These are phyloP conservation scores for Rutstroemia sp. DNA, from an alignment of 2,329 filamentous ascomycete species.

Conservation along the genomic window DNA sequence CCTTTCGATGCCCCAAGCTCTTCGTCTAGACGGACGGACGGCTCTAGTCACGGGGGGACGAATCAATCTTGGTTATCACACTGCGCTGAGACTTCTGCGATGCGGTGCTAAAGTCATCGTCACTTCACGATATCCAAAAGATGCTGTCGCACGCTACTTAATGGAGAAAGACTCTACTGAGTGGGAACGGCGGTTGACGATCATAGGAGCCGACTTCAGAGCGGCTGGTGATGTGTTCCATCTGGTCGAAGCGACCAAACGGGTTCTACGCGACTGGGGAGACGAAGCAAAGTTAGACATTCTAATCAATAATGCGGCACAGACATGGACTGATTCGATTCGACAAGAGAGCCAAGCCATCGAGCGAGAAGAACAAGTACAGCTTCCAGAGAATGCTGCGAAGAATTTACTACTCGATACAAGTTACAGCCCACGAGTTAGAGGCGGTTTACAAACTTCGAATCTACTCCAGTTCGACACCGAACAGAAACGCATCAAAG, in stretches of 20 bases:
- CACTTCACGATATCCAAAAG: constrained; percentile 13
- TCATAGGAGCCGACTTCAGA: constrained; percentile 7
- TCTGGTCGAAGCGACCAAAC: neutral
- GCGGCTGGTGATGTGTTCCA: constrained; percentile 1
- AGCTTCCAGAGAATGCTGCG: neutral
- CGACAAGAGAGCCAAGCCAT: constrained; percentile 10
- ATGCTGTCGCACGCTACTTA: constrained; percentile 11
- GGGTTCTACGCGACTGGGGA: neutral
- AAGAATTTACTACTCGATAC: neutral
- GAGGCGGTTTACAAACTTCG: neutral
- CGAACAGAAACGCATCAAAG: neutral
- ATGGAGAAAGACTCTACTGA: constrained; percentile 6
- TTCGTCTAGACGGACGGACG: constrained; percentile 10
- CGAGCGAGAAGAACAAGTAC: constrained; percentile 2
- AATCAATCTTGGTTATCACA: constrained; percentile 15
- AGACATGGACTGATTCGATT: constrained; percentile 15
- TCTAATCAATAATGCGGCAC: constrained; percentile 17
- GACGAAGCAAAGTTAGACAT: constrained; percentile 11
- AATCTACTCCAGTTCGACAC: constrained; percentile 1
- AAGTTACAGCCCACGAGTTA: neutral
- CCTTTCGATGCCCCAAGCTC: constrained; percentile 12
- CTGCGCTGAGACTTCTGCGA: constrained; percentile 11
- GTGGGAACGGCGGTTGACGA: constrained; percentile 8
- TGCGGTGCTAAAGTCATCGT: constrained; percentile 16
- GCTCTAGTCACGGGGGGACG: constrained; percentile 15